phyloP scores from a whole-genome alignment of 306 rosid species.

The Cicer yamashitae region DNA sequence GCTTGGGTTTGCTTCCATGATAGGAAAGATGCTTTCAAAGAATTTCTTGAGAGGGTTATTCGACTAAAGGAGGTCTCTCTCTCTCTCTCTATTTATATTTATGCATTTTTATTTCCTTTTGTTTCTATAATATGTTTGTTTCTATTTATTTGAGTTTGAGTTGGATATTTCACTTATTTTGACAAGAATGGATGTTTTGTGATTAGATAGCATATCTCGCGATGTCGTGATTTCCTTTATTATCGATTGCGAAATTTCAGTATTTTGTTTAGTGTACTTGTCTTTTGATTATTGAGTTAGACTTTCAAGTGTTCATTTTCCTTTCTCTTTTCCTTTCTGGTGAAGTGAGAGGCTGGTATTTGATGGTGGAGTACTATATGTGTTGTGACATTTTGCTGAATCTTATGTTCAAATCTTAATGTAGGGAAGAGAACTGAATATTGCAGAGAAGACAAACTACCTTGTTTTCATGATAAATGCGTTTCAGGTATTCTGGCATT shows the following conservation, averaged over 20 bases:
- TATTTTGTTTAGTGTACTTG: constrained; percentile 6
- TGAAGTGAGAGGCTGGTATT: constrained; percentile 14
- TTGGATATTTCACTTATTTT: not conserved
- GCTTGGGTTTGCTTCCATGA: constrained; percentile 96
- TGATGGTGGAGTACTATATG: constrained; percentile 17
- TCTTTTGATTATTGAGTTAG: constrained; percentile 6
- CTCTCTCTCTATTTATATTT: not conserved
- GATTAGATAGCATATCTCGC: not conserved
- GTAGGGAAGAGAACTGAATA: constrained; percentile 86
- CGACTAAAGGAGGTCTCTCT: constrained; percentile 79
- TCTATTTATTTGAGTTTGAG: constrained; percentile 14
- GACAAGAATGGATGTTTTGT: not conserved
- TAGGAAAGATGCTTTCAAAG: constrained; percentile 74
- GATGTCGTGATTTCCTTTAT: not conserved
- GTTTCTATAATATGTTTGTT: not conserved
- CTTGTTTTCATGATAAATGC: constrained; percentile 95
- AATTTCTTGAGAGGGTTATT: constrained; percentile 88
- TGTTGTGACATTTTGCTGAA: constrained; percentile 32
- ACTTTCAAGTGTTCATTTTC: not conserved
- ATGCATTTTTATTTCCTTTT: not conserved
- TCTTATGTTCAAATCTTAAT: constrained; percentile 43
- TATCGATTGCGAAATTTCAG: not conserved
- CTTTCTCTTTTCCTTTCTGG: not conserved
- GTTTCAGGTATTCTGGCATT: constrained; percentile 73
- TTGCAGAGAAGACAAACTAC: constrained; percentile 94